phyloP scores from a whole-genome alignment of 2,329 filamentous ascomycete genomes.

The Neurospora crassa region DNA sequence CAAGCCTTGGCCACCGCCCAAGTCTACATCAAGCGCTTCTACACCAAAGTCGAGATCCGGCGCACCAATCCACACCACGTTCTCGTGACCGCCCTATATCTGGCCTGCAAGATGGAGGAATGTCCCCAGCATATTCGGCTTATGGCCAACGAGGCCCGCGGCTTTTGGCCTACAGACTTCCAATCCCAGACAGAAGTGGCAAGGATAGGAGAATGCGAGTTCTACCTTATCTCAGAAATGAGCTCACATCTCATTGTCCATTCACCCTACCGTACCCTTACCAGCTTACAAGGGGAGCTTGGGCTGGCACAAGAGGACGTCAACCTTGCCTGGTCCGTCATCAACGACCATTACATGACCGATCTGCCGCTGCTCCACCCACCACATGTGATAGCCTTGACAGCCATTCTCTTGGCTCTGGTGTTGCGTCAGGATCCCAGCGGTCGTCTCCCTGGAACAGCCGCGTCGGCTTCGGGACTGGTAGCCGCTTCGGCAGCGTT shows the following conservation, averaged over 20 bases:
- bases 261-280: conserved; percentile 79
- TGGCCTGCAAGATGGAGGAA: conserved; percentile 98
- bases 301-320: conserved; percentile 68
- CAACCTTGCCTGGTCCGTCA: conserved; percentile 67
- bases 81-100: conserved; percentile 84
- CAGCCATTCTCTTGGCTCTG: conserved; percentile 75
- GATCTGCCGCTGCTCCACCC: conserved; percentile 79
- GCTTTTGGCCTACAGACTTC: conserved; percentile 71
- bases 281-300: conserved; percentile 60
- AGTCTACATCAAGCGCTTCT: conserved; percentile 90
- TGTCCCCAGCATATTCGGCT: conserved; percentile 91
- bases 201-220: conserved; percentile 88
- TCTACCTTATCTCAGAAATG: conserved; percentile 85
- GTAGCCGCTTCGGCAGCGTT: conserved; percentile 40
- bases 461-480: conserved; percentile 26
- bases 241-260: conserved; percentile 82
- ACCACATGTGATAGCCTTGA: conserved; percentile 82
- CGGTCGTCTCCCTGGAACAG: conserved; percentile 12
- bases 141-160: conserved; percentile 76
- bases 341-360: conserved; percentile 90
- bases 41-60: conserved; percentile 80
- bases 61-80: conserved; percentile 90
- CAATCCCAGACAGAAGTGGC: conserved; percentile 62
- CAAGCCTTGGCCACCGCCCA: conserved; percentile 92
- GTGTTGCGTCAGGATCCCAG: conserved; percentile 50